A percentile compares a stretch with the other conserved stretches of the same genome.
These are phyloP conservation scores for Pilobolus umbonatus DNA, from an alignment of 192 early-diverging fungal species.

Conservation along the genomic window DNA sequence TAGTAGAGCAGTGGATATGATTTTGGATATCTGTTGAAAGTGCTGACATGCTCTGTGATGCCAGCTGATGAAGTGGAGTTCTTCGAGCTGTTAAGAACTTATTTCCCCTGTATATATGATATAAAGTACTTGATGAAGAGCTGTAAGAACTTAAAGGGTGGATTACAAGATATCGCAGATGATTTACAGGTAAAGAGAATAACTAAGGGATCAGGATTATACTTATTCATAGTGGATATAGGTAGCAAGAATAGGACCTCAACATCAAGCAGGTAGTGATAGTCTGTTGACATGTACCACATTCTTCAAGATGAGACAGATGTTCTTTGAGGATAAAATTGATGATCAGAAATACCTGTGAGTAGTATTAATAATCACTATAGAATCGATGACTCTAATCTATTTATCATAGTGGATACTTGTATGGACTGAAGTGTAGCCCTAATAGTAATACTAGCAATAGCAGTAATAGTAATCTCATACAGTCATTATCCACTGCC, in stretches of 20 bases:
- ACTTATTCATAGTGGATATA: neutral
- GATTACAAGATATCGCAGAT: constrained; percentile 97
- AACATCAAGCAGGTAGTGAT: constrained; percentile 99
- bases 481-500: constrained; percentile 10
- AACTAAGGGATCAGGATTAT: neutral
- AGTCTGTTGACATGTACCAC: constrained; percentile 91
- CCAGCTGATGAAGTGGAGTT: constrained; percentile 95
- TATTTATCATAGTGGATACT: constrained; percentile 1
- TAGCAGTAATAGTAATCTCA: too few species aligned
- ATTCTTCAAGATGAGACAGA: constrained; percentile 98
- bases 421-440: constrained; percentile 19
- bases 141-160: constrained; percentile 93
- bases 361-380: constrained; percentile 5
- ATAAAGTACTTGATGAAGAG: constrained; percentile 99
- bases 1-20: constrained; percentile 79
- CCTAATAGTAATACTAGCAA: constrained; percentile 5
- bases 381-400: neutral
- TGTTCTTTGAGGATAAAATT: constrained; percentile 93
- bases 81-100: constrained; percentile 85
- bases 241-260: constrained; percentile 87
- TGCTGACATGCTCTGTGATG: constrained; percentile 84
- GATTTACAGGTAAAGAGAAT: constrained; percentile 70
- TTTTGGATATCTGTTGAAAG: constrained; percentile 97
- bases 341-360: constrained; percentile 91
- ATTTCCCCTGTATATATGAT: constrained; percentile 99